Conservation (phyloP, 1,284 basidiomycete genomes). For the Mycena citricolor region DNA sequence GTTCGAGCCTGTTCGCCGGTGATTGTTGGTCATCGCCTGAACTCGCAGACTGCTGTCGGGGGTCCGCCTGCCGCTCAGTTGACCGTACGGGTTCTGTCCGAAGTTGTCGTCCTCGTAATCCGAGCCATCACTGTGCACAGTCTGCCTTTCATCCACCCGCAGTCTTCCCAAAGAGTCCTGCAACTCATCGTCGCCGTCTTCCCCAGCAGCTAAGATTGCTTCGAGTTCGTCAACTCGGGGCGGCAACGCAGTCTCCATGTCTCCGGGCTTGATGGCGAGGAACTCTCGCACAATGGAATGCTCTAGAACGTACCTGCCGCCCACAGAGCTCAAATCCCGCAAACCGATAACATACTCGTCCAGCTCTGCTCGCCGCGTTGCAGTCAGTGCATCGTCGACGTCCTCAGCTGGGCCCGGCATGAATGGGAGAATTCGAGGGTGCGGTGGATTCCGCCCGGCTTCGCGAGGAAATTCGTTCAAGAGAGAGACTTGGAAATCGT, state of each 20-base stretch:
- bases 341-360: slow-evolving; percentile 87
- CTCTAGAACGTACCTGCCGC: slow-evolving; percentile 80
- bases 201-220: slow-evolving; percentile 45
- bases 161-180: slow-evolving; percentile 48
- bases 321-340: slow-evolving; percentile 63
- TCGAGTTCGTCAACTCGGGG: slow-evolving; percentile 58
- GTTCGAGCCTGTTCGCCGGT: slow-evolving; percentile 50
- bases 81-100: slow-evolving; percentile 32
- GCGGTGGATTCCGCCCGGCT: slow-evolving; percentile 71
- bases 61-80: slow-evolving; percentile 27
- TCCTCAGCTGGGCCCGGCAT: slow-evolving; percentile 92
- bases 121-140: slow-evolving; percentile 57
- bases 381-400: slow-evolving; percentile 86
- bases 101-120: slow-evolving; percentile 56
- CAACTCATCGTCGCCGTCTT: slow-evolving; percentile 37
- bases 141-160: slow-evolving; percentile 43
- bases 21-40: slow-evolving; percentile 46
- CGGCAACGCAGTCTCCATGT: slow-evolving; percentile 70
- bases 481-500: slow-evolving; percentile 93
- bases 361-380: slow-evolving; percentile 79
- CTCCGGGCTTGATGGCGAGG: slow-evolving; percentile 85
- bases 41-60: no score
- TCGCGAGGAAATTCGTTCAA: slow-evolving; percentile 87
- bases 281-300: slow-evolving; percentile 83
- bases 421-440: slow-evolving; percentile 82